phyloP scores from a whole-genome alignment of 768 basidiomycete genomes.

The Russula earlei region DNA sequence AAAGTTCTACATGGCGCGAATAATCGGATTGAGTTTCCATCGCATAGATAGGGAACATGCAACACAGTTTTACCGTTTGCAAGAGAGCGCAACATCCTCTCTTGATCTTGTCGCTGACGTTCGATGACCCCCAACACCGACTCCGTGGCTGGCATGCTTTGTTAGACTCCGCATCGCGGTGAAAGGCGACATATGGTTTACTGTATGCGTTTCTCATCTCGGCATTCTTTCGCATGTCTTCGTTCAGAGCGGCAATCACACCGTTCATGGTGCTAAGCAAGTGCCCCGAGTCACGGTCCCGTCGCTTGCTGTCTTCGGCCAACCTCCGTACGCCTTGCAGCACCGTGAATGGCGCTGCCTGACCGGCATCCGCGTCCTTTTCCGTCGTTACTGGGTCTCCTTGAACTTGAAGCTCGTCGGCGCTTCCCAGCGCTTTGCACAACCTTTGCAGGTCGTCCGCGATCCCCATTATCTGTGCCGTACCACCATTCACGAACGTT shows the following conservation, averaged over 20 bases:
- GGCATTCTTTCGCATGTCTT: conserved; percentile 30
- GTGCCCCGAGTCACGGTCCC: conserved; percentile 25
- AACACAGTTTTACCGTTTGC: conserved; percentile 43
- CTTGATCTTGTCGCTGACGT: conserved; percentile 64
- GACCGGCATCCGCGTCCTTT: conserved; percentile 19
- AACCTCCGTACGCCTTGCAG: conserved; percentile 30
- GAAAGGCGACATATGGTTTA: conserved; percentile 17
- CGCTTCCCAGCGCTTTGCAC: conserved; percentile 40
- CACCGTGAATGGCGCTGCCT: conserved; percentile 23
- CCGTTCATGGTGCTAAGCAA: conserved; percentile 30
- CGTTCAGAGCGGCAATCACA: conserved; percentile 32
- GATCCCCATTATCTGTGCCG: conserved; percentile 57
- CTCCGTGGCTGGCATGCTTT: conserved; percentile 36
- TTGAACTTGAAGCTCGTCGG: conserved; percentile 21
- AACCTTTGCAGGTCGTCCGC: conserved; percentile 52
- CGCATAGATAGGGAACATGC: not conserved
- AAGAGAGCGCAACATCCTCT: conserved; percentile 53
- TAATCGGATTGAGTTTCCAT: not conserved
- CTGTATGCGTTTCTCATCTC: conserved; percentile 36
- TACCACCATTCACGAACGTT: conserved; percentile 68
- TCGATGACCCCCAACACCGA: conserved; percentile 54
- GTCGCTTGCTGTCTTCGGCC: conserved; percentile 27
- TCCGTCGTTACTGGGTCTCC: not conserved
- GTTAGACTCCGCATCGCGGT: conserved; percentile 3
- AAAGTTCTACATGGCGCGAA: conserved; percentile 47